phyloP scores from a whole-genome alignment of 2,329 filamentous ascomycete genomes.

The Paracorniculantispora psalliotae region DNA sequence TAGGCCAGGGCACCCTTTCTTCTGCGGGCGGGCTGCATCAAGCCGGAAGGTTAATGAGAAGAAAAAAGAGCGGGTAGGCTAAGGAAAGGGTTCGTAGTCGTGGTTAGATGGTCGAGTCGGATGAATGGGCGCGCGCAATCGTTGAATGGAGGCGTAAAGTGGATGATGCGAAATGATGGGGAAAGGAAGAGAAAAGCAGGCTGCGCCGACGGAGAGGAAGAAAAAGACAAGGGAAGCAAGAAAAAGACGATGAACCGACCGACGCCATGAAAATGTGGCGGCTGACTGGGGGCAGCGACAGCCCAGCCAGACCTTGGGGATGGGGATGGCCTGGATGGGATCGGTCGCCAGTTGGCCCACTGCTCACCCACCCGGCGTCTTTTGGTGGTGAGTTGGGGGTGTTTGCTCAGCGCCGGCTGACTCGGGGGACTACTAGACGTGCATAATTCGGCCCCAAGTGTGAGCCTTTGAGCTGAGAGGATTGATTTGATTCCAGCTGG shows the following conservation, averaged over 20 bases:
- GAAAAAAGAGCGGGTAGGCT: neutral
- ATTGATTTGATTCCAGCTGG: no score
- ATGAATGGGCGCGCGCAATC: no score
- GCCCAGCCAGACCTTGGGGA: neutral
- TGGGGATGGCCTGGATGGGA: neutral
- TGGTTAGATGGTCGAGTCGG: no score
- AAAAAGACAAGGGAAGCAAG: no score
- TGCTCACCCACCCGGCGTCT: no score
- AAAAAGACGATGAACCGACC: neutral
- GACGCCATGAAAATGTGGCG: constrained; percentile 8
- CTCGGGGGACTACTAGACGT: no score
- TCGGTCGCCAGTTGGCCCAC: no score
- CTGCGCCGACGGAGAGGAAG: neutral
- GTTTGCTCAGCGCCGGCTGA: no score
- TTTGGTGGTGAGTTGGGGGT: no score
- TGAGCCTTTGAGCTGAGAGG: no score
- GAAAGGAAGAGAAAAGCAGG: neutral
- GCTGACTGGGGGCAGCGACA: constrained; percentile 1
- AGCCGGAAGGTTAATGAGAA: neutral
- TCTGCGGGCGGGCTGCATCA: neutral
- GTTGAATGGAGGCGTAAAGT: no score
- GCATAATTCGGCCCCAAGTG: no score
- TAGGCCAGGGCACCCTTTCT: neutral
- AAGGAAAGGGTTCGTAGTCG: neutral
- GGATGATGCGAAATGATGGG: neutral